phyloP scores from a whole-genome alignment of 208 protist species.

The Leishmania major region DNA sequence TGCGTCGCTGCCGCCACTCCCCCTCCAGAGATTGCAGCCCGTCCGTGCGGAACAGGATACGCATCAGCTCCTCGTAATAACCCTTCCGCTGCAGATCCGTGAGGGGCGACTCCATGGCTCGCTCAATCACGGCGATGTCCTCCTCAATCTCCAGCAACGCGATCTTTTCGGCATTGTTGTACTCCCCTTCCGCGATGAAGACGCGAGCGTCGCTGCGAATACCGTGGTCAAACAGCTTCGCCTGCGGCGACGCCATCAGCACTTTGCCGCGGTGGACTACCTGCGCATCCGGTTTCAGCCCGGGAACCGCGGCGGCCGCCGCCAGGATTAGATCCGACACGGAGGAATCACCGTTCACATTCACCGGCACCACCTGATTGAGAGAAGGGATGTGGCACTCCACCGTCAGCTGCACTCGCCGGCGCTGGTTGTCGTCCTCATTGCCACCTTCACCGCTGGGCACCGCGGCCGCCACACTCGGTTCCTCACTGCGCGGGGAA shows the following conservation, averaged over 20 bases:
- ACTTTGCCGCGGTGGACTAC: slow-evolving; percentile 70
- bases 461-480: neutral
- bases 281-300: slow-evolving; percentile 32
- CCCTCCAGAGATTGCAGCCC: slow-evolving; percentile 68
- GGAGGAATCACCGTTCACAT: slow-evolving; percentile 50
- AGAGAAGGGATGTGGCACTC: slow-evolving; percentile 57
- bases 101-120: slow-evolving; percentile 18
- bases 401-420: slow-evolving; percentile 33
- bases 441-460: neutral
- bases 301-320: slow-evolving; percentile 33
- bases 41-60: slow-evolving; percentile 78
- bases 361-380: slow-evolving; percentile 33
- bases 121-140: slow-evolving; percentile 44
- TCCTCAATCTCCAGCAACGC: slow-evolving; percentile 71
- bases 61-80: slow-evolving; percentile 88
- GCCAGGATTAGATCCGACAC: slow-evolving; percentile 51
- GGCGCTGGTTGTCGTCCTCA: slow-evolving; percentile 27
- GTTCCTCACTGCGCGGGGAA: neutral
- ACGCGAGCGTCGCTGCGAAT: slow-evolving; percentile 53
- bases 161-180: slow-evolving; percentile 51
- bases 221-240: slow-evolving; percentile 58
- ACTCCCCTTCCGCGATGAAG: slow-evolving; percentile 60
- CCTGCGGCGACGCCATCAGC: slow-evolving; percentile 32
- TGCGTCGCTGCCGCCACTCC: slow-evolving; percentile 54
- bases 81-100: slow-evolving; percentile 56